These are phyloP conservation scores for Closterium sp. DNA, from an alignment of 139 green algal species.

Conservation along the genomic window DNA sequence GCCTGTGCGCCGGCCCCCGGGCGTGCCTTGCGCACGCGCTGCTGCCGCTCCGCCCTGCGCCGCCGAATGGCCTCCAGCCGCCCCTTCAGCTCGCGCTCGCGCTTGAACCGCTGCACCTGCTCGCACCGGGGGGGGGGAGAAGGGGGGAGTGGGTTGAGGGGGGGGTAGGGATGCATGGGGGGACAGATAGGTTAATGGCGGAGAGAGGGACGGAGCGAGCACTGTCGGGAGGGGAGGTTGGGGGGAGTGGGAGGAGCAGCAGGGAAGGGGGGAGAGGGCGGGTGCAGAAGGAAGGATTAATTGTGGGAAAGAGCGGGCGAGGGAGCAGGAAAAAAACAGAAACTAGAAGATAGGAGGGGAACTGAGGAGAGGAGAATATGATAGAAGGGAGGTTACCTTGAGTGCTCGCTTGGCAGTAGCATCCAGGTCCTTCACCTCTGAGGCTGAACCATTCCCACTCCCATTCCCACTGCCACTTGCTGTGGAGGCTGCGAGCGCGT, in stretches of 20 bases:
- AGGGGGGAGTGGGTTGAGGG: not conserved
- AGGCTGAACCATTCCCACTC: not conserved
- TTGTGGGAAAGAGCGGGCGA: no score
- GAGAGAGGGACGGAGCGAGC: not conserved
- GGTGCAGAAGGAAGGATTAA: not conserved
- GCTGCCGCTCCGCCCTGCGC: not conserved
- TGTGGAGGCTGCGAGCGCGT: not conserved
- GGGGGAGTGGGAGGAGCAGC: not conserved
- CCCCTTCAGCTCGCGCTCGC: slow-evolving; percentile 28
- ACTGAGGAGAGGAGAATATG: not conserved
- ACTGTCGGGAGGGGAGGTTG: not conserved
- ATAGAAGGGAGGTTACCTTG: not conserved
- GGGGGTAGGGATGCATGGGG: not conserved
- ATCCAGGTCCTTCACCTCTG: not conserved
- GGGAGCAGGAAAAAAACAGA: no score
- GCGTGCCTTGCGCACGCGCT: not conserved
- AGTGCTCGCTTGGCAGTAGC: not conserved
- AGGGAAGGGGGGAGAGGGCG: not conserved
- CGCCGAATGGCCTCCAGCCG: slow-evolving; percentile 24
- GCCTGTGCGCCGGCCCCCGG: not conserved
- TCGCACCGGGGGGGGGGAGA: not conserved
- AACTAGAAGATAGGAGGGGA: not conserved
- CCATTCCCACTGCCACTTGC: not conserved
- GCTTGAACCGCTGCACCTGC: slow-evolving; percentile 39
- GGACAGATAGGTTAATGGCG: not conserved